phyloP scores from a whole-genome alignment of 2,329 filamentous ascomycete species.

The Diaporthe ampelina region DNA sequence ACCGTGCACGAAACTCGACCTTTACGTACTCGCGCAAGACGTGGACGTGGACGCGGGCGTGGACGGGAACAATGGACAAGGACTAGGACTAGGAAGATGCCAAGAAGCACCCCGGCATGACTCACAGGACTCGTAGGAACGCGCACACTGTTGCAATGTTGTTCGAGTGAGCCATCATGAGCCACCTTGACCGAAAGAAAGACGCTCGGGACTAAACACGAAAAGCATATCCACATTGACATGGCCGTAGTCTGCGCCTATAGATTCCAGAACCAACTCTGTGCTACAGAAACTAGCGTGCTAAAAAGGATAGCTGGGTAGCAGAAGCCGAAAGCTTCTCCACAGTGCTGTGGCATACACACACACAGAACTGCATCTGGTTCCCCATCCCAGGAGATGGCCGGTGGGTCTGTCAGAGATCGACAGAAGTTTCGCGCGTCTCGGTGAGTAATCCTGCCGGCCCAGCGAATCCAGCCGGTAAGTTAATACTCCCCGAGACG shows the following conservation, averaged over 20 bases:
- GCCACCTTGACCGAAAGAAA: constrained; percentile 10
- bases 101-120: constrained; percentile 16
- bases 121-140: not conserved
- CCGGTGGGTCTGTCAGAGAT: constrained; percentile 27
- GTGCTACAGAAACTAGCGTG: not conserved
- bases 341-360: not conserved
- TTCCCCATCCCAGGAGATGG: constrained; percentile 23
- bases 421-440: constrained; percentile 22
- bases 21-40: not conserved
- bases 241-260: not conserved
- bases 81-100: not conserved
- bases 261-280: not conserved
- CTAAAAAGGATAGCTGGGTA: not conserved
- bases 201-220: not conserved
- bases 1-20: not conserved
- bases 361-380: not conserved
- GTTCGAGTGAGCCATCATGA: constrained; percentile 9
- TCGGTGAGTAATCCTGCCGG: constrained; percentile 27
- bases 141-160: not conserved
- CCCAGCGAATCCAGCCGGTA: constrained; percentile 14
- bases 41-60: not conserved
- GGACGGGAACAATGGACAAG: not conserved
- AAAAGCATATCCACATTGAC: not conserved
- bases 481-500: constrained; percentile 22
- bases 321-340: not conserved